Conservation (phyloP, 352 stramenopile species). For the Pythium chondricola region DNA sequence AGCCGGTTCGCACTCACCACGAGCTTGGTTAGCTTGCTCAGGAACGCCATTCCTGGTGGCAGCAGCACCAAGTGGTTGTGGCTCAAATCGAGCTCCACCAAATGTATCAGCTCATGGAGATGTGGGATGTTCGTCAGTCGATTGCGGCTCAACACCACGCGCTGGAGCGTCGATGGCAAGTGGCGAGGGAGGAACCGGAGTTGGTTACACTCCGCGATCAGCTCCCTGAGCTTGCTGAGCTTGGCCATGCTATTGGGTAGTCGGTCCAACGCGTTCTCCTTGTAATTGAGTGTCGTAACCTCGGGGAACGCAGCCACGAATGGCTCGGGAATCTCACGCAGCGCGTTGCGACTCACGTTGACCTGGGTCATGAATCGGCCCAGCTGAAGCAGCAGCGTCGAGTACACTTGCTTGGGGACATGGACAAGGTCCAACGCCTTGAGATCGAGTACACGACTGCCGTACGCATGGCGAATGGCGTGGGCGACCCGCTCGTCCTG, state of each 20-base stretch:
- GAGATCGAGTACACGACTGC: conserved; percentile 51
- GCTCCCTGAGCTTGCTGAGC: conserved; percentile 28
- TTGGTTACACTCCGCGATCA: conserved; percentile 59
- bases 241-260: conserved; percentile 24
- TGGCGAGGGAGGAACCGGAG: conserved; percentile 32
- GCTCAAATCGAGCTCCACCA: conserved; percentile 51
- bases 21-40: conserved; percentile 40
- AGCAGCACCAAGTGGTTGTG: conserved; percentile 61
- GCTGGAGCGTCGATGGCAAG: conserved; percentile 31
- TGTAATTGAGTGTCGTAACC: conserved; percentile 42
- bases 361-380: conserved; percentile 47
- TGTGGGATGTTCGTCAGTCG: conserved; percentile 40
- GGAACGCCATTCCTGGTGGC: conserved; percentile 35
- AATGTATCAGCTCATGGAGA: conserved; percentile 34
- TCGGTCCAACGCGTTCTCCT: conserved; percentile 52
- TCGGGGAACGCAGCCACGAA: conserved; percentile 55
- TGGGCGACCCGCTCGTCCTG: conserved; percentile 20
- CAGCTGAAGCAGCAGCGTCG: conserved; percentile 62
- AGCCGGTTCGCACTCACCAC: conserved; percentile 47
- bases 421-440: conserved; percentile 60
- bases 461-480: conserved; percentile 44
- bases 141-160: conserved; percentile 41
- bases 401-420: conserved; percentile 46
- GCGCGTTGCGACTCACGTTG: conserved; percentile 63
- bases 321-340: conserved; percentile 42